Evolutionary conservation across 2,329 filamentous ascomycete species (phyloP), one percentile per base, ranked within the genome.

Genomic region (Claviceps fusiformis): DNA sequence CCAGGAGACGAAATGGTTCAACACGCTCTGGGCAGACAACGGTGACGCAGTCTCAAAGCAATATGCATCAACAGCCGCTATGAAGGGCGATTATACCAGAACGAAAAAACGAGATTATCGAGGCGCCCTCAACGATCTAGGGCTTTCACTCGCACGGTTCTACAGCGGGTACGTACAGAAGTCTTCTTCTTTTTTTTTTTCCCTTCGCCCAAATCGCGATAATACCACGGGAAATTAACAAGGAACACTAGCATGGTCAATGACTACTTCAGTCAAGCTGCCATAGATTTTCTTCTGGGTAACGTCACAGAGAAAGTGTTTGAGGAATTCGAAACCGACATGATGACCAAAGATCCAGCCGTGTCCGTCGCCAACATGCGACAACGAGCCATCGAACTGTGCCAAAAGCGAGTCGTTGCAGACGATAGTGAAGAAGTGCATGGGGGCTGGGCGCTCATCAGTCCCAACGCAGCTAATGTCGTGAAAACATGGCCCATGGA

Each of bases 1-100:
- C 66, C 86, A 89, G 56, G 82, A 84, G 55, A 95, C 88, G 5
- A 79, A 83, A 49, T 97, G 92, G 90, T 97, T 97, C 73, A 97
- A 98, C 68, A 90, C 82, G 0, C 75, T 97, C 0, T 98, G 93
- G 92, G 93, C 93, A 0, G 93, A 98, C 67, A 98, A 98, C 61
- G 93, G 93, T 15, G 93, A 98, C 68, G 89, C 91, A 0, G 89
- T 97, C 55, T 95, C 89, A 0, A 90, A 91, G 61, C 92, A 96
- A 67, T 98, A 98, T 68, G 90, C 93, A 1, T 95, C 90, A 10
- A 97, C 93, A 0, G 89, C 90, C 2, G 93, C 93, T 0, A 82
- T 98, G 71, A 98, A 98, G 67, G 93, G 93, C 9, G 93, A 98
- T 68, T 98, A 92, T 65, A 98, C 93, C 1, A 81, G 93, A 48